Conservation (phyloP, 129 eudicot species). For the Lonicera japonica region DNA sequence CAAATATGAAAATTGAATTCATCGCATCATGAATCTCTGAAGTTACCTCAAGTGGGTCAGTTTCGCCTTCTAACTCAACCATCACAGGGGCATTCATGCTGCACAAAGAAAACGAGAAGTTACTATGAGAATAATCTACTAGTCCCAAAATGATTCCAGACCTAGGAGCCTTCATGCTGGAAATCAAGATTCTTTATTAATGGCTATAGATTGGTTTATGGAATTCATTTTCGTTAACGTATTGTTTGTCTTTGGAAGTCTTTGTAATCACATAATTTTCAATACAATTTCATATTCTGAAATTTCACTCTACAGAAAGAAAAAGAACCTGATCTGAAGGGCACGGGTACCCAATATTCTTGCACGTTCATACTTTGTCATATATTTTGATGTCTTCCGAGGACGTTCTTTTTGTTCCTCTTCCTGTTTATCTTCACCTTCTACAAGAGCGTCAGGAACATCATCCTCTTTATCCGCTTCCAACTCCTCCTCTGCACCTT, state of each 20-base stretch:
- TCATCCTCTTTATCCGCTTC: constrained; percentile 59
- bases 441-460: constrained; percentile 55
- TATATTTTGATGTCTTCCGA: constrained; percentile 83
- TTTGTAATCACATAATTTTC: no score
- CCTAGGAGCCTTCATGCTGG: no score
- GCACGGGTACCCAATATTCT: constrained; percentile 96
- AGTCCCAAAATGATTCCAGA: neutral
- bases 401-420: constrained; percentile 47
- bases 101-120: constrained; percentile 9
- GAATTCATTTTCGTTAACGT: no score
- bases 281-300: no score
- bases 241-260: no score
- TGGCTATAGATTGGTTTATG: no score
- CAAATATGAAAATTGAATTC: neutral
- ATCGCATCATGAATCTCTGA: neutral
- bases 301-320: constrained; percentile 6
- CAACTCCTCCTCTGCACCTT: constrained; percentile 71
- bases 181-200: no score
- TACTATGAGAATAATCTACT: neutral
- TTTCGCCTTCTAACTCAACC: constrained; percentile 98
- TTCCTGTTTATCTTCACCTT: constrained; percentile 55
- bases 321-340: constrained; percentile 68
- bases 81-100: constrained; percentile 99
- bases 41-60: constrained; percentile 95
- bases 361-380: constrained; percentile 95